A percentile compares a stretch with the other conserved stretches of the same genome.
These are phyloP conservation scores for Yamagishiella unicocca DNA, from an alignment of 139 green algal species.

Conservation along the genomic window DNA sequence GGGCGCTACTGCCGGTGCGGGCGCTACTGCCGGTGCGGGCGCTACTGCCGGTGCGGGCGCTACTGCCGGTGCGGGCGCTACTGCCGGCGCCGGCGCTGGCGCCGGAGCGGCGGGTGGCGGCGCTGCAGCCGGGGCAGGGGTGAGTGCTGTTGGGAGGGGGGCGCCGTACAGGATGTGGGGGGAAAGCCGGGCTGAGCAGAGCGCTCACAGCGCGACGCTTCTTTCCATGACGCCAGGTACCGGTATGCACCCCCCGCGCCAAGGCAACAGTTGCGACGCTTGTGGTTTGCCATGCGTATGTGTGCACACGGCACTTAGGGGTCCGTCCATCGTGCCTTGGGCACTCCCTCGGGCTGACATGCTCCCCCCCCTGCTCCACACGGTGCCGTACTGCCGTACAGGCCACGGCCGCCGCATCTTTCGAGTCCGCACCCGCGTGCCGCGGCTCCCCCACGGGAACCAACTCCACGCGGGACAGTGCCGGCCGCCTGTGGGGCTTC, in stretches of 20 bases:
- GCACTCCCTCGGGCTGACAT: no score
- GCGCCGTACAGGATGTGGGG: background rate
- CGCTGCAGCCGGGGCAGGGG: background rate
- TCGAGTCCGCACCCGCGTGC: background rate
- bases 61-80: background rate
- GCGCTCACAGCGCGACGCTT: background rate
- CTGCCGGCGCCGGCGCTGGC: background rate
- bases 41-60: background rate
- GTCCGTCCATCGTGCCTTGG: no score
- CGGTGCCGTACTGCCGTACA: background rate
- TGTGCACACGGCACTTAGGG: no score
- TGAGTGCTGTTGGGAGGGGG: background rate
- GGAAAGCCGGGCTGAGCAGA: background rate
- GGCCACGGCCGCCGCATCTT: background rate
- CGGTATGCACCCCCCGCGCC: no score
- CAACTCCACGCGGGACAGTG: background rate
- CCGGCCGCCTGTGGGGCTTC: slow-evolving; percentile 45
- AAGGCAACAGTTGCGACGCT: no score
- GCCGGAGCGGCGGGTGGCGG: background rate
- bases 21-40: background rate
- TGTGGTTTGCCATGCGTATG: no score
- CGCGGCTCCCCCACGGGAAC: background rate
- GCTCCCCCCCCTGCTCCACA: background rate
- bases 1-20: background rate
- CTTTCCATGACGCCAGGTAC: background rate